Base-by-base conservation (phyloP, 2,329 filamentous ascomycete species). In the Fusarium pseudonygamai region DNA sequence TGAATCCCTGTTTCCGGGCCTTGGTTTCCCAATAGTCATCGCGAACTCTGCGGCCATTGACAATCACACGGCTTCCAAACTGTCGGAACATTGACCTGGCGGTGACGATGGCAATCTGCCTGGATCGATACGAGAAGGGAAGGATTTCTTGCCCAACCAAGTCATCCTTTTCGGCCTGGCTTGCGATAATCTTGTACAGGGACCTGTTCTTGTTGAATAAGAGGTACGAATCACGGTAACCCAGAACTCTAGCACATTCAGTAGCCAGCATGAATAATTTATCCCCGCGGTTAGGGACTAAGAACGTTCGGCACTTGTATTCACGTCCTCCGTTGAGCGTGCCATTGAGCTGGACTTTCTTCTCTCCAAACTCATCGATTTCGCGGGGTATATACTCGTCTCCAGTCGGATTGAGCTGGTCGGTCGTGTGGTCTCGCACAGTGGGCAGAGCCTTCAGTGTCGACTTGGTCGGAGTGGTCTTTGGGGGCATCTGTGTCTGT, bases 1-100 rank as follows among this genome's bases (percentile, higher is more conserved):
- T 99, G 80, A 99, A 99, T 16, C 96, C 96, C 83, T 99, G 96
- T 83, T 98, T 99, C 53, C 93, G 89, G 13, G 96, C 96, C 83
- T 98, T 98, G 79, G 92, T 93, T 83, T 98, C 96, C 96, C 96
- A 99, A 83, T 99, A 99, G 81, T 99, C 96, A 83, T 99, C 96
- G 56, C 96, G 92, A 46, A 99, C 96, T 65, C 96, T 89, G 71
- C 96, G 90, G 39, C 96, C 96, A 78, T 95, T 93, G 40, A 93
- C 91, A 73, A 99, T 96, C 59, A 99, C 93, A 72, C 96, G 90
- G 82, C 95, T 98, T 55, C 96, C 96, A 82, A 99, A 99, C 82
- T 99, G 96, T 47, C 96, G 92, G 83, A 98, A 99, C 96, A 99
- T 99, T 77, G 96, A 98, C 73, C 94, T 91, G 36, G 96, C 96